phyloP scores from a whole-genome alignment of 73 alveolate species.

The Tetrahymena malaccensis region DNA sequence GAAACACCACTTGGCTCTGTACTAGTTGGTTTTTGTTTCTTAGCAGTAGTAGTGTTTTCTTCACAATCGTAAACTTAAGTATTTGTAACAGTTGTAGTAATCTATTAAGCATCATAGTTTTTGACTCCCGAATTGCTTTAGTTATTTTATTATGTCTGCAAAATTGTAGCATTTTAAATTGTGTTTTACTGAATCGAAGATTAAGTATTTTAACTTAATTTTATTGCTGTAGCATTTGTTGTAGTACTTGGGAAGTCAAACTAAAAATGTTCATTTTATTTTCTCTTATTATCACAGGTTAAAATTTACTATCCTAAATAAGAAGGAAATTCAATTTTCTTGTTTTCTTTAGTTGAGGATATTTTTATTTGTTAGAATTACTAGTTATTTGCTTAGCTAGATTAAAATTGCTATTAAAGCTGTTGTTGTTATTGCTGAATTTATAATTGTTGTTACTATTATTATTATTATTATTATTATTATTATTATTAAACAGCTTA shows the following conservation, averaged over 20 bases:
- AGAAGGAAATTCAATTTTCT: not conserved
- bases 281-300: not conserved
- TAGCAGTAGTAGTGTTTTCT: not conserved
- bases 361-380: not conserved
- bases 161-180: not conserved
- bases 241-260: not conserved
- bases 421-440: not conserved
- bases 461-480: not conserved
- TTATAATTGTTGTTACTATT: not conserved
- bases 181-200: not conserved
- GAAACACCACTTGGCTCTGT: not conserved
- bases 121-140: not conserved
- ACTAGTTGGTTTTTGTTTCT: not conserved
- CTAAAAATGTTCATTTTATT: not conserved
- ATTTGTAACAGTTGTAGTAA: not conserved
- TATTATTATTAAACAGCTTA: not conserved
- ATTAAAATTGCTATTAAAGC: not conserved
- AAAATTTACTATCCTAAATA: not conserved
- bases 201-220: not conserved
- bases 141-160: not conserved
- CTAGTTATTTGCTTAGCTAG: not conserved
- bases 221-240: not conserved
- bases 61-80: not conserved
- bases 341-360: not conserved
- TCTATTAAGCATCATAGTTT: not conserved